Base-by-base conservation (phyloP, 2,329 filamentous ascomycete species). In the Sphaerostilbella broomeana region DNA sequence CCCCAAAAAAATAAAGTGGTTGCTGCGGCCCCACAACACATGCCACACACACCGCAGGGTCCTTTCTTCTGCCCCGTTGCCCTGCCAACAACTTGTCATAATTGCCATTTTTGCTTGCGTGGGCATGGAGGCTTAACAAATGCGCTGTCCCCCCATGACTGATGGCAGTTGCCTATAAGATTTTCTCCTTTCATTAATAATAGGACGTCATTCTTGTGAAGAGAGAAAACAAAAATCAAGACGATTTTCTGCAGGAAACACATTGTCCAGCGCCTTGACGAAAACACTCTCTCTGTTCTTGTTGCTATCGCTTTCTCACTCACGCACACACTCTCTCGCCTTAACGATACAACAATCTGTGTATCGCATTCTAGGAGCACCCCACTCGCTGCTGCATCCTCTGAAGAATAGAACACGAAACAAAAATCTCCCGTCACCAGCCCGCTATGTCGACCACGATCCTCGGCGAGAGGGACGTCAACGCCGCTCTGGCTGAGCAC, bases 381-480 rank as follows among this genome's bases (percentile, higher is more conserved):
- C n/a, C n/a, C 22, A 25, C 22, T 25, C 22, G 22, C 12, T 25
- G 22, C 22, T n/a, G n/a, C n/a, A n/a, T n/a, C n/a, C n/a, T n/a
- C n/a, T n/a, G n/a, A n/a, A n/a, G n/a, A n/a, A n/a, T n/a, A n/a
- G n/a, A n/a, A n/a, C n/a, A n/a, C n/a, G n/a, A n/a, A n/a, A n/a
- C n/a, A n/a, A n/a, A n/a, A n/a, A n/a, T n/a, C n/a, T n/a, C n/a
- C n/a, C n/a, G n/a, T n/a, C n/a, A n/a, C n/a, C n/a, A n/a, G n/a
- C n/a, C 56, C 33, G 59, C 47, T 51, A 82, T 81, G 77, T 73
- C 74, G 45, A 47, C 62, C 60, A 76, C 70, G 63, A 65, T 81
- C 51, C 79, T 86, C 62, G 66, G 69, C 51, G 67, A 75, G 56
- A 79, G 79, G 65, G 79, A 85, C 66, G 69, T 73, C 64, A 86